These are phyloP conservation scores for Acer campestre DNA, from an alignment of 345 rosid genomes.

Conservation along the genomic window DNA sequence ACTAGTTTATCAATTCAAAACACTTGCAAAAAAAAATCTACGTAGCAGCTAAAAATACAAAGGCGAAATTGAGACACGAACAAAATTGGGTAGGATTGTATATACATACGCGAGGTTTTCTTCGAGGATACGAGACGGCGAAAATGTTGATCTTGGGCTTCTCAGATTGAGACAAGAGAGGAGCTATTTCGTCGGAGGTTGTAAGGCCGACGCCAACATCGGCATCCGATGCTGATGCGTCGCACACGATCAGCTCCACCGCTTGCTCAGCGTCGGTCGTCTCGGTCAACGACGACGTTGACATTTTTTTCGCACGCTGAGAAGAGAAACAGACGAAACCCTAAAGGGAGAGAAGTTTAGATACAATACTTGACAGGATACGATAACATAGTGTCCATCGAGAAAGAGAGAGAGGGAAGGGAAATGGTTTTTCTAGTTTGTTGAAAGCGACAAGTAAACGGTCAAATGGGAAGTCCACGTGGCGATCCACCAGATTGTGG, in stretches of 20 bases:
- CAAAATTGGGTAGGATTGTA: not conserved
- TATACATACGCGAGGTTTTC: slow-evolving; percentile 61
- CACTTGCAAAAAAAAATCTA: not conserved
- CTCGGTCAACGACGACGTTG: slow-evolving; percentile 10
- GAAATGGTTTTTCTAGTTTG: not conserved
- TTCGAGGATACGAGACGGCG: slow-evolving; percentile 62
- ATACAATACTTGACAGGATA: not conserved
- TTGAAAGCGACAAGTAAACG: slow-evolving; percentile 15
- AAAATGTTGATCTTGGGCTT: slow-evolving; percentile 83
- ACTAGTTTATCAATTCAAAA: not conserved
- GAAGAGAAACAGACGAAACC: not conserved
- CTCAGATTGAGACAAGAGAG: slow-evolving; percentile 58
- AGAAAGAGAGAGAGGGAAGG: not conserved
- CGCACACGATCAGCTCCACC: slow-evolving; percentile 67
- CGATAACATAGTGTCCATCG: not conserved
- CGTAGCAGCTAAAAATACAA: not conserved
- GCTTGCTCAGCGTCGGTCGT: slow-evolving; percentile 33
- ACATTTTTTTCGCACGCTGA: slow-evolving; percentile 2
- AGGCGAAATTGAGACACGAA: not conserved
- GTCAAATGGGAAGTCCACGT: slow-evolving; percentile 7
- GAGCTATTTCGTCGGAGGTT: slow-evolving; percentile 63
- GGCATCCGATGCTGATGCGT: slow-evolving; percentile 38
- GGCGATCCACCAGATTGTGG: not conserved
- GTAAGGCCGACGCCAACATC: slow-evolving; percentile 13
- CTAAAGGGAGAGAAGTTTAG: not conserved